Evolutionary conservation across 176 grass and related monocot genomes (phyloP).

Genomic region (Oryza coarctata): DNA sequence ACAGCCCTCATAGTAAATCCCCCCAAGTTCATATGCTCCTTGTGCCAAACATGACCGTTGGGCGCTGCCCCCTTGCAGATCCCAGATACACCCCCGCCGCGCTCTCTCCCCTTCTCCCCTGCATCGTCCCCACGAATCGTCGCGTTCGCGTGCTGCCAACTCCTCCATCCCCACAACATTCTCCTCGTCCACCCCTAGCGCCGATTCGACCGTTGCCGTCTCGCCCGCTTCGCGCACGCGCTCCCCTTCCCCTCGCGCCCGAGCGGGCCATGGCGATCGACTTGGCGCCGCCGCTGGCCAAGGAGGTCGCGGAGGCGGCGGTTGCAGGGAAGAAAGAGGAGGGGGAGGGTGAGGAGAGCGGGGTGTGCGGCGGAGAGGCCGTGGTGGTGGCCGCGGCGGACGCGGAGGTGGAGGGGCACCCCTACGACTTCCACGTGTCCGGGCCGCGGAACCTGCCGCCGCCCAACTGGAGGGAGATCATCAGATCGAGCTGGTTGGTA

Average conservation of each 20-base stretch:
- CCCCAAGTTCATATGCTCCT: neutral
- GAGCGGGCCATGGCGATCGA: slow-evolving; percentile 31
- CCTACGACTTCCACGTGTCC: slow-evolving; percentile 86
- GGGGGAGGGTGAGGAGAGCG: slow-evolving; percentile 11
- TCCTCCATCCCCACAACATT: neutral
- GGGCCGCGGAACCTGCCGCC: slow-evolving; percentile 72
- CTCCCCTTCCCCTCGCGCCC: neutral
- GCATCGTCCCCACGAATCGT: neutral
- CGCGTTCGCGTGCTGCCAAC: slow-evolving; percentile 22
- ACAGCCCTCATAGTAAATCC: neutral
- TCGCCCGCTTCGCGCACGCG: slow-evolving; percentile 4
- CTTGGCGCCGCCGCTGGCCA: neutral
- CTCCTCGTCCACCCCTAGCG: slow-evolving; percentile 21
- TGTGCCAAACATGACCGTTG: slow-evolving; percentile 57
- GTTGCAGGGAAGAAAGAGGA: neutral
- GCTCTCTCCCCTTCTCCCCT: neutral
- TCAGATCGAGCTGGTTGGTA: slow-evolving; percentile 90
- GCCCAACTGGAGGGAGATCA: slow-evolving; percentile 89
- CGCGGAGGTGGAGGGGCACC: slow-evolving; percentile 56
- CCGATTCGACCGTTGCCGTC: slow-evolving; percentile 17
- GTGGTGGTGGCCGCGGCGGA: slow-evolving; percentile 52
- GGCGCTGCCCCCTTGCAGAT: slow-evolving; percentile 39
- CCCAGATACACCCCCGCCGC: slow-evolving; percentile 38
- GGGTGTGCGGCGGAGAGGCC: slow-evolving; percentile 40
- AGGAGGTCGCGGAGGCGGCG: slow-evolving; percentile 14